Conservation (phyloP, 2,329 filamentous ascomycete species). For the Fusarium devonianum region DNA sequence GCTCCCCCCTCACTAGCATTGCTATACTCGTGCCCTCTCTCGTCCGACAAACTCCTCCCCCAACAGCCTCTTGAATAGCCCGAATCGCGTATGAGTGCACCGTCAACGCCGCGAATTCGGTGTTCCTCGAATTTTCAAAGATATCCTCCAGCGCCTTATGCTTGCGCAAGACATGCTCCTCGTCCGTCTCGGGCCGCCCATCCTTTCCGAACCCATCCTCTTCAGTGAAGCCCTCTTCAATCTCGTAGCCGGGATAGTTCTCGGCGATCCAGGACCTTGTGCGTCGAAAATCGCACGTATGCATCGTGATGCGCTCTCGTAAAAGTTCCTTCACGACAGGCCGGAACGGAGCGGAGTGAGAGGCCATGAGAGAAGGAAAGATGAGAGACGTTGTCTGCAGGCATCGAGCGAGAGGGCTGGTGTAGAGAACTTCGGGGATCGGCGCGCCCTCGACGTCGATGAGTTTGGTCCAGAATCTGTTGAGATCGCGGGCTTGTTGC, state of each 20-base stretch:
- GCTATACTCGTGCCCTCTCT: slow-evolving; percentile 62
- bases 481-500: slow-evolving; percentile 60
- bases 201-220: slow-evolving; percentile 61
- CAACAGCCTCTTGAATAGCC: slow-evolving; percentile 52
- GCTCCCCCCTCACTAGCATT: slow-evolving; percentile 59
- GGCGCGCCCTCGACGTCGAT: slow-evolving; percentile 56
- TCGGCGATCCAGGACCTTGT: slow-evolving; percentile 55
- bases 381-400: slow-evolving; percentile 62
- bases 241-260: slow-evolving; percentile 57
- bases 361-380: slow-evolving; percentile 52
- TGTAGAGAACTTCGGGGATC: slow-evolving; percentile 62
- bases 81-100: slow-evolving; percentile 58
- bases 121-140: slow-evolving; percentile 49
- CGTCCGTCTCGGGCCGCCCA: slow-evolving; percentile 56
- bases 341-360: slow-evolving; percentile 51
- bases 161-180: slow-evolving; percentile 54
- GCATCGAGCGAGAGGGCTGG: slow-evolving; percentile 65
- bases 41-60: slow-evolving; percentile 53
- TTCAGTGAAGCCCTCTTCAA: slow-evolving; percentile 64
- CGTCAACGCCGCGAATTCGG: slow-evolving; percentile 57
- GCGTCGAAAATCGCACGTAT: slow-evolving; percentile 67
- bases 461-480: slow-evolving; percentile 58
- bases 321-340: slow-evolving; percentile 65
- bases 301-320: slow-evolving; percentile 65
- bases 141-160: slow-evolving; percentile 55